Evolutionary conservation across 75 land plant genomes (phyloP), one percentile per base, ranked within the genome.

Genomic region (Sequoiadendron giganteum): DNA sequence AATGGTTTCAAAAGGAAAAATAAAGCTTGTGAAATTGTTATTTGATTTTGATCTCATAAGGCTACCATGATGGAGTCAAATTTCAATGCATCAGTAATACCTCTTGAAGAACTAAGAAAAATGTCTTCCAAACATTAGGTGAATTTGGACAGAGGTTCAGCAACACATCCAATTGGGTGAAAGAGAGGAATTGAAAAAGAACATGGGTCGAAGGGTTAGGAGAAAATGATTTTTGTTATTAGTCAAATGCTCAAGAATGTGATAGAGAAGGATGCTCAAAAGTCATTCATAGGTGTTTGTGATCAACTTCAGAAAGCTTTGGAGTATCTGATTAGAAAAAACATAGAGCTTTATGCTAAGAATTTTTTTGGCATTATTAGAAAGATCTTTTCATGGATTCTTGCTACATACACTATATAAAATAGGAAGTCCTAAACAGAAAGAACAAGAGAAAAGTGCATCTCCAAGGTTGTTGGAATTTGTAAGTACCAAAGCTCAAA

Each of bases 401-500:
- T 94, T 88, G 92, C 92, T 72, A 65, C 91, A 80, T 77, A 89
- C 93, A 86, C 87, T 92, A 48, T 90, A 89, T 61, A 89, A 86
- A 85, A 88, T 92, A 25, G 89, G 91, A 86, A 92, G 86, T 42
- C 86, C 47, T 19, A 90, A 68, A 40, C 90, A 91, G 70, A 93
- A 93, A 81, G 93, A 95, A 40, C 90, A 91, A 8, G 89, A 91
- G 72, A 92, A 86, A 86, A 92, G 88, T 10, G 83, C 85, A 36
- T 93, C 95, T 55, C 91, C 89, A 88, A 95, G 97, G 97, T 96
- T n/a, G n/a, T n/a, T n/a, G n/a, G n/a, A n/a, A n/a, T n/a, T n/a
- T n/a, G n/a, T n/a, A n/a, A 90, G 88, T 87, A 90, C 88, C 8
- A 72, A 88, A 83, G 88, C 89, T 58, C 89, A 84, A 28, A 89